phyloP scores from a whole-genome alignment of 768 basidiomycete species.

The Saitozyma podzolica region DNA sequence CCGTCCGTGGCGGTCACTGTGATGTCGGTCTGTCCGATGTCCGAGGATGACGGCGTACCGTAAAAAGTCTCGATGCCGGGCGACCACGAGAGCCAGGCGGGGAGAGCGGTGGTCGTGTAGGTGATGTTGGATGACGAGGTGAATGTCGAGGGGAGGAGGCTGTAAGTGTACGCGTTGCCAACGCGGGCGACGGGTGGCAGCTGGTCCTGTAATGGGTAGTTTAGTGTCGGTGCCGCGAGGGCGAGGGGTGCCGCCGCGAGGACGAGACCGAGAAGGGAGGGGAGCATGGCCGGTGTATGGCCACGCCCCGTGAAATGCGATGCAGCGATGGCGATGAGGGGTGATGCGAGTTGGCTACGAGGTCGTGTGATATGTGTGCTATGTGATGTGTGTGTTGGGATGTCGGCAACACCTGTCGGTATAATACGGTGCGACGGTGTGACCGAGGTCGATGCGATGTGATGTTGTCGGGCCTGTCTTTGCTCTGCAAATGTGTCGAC shows the following conservation, averaged over 20 bases:
- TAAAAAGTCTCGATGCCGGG: slow-evolving; percentile 61
- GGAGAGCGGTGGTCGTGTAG: slow-evolving; percentile 64
- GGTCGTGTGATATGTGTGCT: neutral
- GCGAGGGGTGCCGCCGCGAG: slow-evolving; percentile 17
- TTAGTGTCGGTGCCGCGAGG: slow-evolving; percentile 52
- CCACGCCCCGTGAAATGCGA: slow-evolving; percentile 2
- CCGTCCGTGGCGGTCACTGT: slow-evolving; percentile 62
- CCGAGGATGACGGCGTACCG: slow-evolving; percentile 66
- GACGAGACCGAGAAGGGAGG: slow-evolving; percentile 21
- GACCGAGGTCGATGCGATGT: no score
- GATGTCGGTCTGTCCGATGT: slow-evolving; percentile 66
- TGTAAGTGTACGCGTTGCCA: slow-evolving; percentile 66
- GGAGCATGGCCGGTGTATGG: slow-evolving; percentile 18
- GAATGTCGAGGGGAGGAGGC: slow-evolving; percentile 70
- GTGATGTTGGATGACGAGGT: slow-evolving; percentile 62
- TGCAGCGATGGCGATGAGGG: no score
- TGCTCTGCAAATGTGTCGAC: no score
- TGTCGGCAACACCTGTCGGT: no score
- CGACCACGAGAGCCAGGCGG: slow-evolving; percentile 78
- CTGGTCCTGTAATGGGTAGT: slow-evolving; percentile 68
- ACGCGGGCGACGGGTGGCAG: slow-evolving; percentile 75
- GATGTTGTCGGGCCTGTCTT: no score
- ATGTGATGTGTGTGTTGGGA: neutral
- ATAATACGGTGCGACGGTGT: no score
- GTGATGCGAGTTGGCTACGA: no score